These are phyloP conservation scores for Amanita phalloides DNA, from an alignment of 768 basidiomycete species.

Conservation along the genomic window DNA sequence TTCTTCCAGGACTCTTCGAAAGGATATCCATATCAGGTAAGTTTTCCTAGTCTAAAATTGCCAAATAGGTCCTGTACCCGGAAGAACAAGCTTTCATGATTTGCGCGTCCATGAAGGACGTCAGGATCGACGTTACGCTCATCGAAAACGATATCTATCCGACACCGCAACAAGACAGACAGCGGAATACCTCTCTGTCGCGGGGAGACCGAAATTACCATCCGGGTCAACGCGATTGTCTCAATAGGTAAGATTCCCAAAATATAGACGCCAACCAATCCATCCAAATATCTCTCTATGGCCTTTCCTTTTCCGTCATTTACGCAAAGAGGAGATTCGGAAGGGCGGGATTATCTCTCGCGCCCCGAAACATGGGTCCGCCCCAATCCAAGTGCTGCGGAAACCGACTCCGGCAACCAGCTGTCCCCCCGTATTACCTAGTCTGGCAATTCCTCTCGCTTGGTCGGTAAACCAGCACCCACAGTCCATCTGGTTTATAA, in stretches of 20 bases:
- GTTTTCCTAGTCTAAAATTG: neutral
- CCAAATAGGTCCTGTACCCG: no score
- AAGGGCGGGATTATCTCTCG: slow-evolving; percentile 1
- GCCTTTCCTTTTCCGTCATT: neutral
- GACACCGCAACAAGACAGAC: neutral
- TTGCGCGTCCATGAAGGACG: neutral
- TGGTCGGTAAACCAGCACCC: neutral
- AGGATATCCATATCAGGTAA: no score
- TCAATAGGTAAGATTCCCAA: neutral
- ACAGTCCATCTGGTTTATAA: neutral
- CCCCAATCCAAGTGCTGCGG: slow-evolving; percentile 10
- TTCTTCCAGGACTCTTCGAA: no score
- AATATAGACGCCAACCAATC: slow-evolving; percentile 1
- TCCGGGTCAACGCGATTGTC: neutral
- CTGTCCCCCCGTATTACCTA: slow-evolving; percentile 8
- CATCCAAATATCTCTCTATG: slow-evolving; percentile 1
- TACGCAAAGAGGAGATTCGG: slow-evolving; percentile 1
- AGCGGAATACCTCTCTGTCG: neutral
- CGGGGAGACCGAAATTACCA: neutral
- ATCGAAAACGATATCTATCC: neutral
- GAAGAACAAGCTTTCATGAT: no score
- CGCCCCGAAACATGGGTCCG: slow-evolving; percentile 13
- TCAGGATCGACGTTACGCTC: neutral
- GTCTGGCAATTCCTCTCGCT: slow-evolving; percentile 7
- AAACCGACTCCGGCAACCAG: neutral